Conservation (phyloP, 2,329 filamentous ascomycete species). For the Lasiodiplodia sp. region DNA sequence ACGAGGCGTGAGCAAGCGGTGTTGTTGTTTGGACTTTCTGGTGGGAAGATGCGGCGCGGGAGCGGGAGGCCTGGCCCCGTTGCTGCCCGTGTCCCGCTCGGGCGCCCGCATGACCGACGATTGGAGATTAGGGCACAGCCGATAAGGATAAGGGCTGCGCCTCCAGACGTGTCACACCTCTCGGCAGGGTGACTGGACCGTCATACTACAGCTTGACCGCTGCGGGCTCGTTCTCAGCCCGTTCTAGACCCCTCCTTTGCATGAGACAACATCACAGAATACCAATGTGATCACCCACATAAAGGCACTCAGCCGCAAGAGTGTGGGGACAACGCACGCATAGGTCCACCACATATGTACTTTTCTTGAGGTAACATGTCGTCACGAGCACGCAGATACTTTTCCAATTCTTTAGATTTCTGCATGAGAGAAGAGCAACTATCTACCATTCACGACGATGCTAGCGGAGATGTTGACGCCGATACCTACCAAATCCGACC, state of each 20-base stretch:
- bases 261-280: not conserved
- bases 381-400: not conserved
- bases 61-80: conserved; percentile 27
- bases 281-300: not conserved
- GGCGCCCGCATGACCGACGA: not conserved
- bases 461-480: conserved; percentile 15
- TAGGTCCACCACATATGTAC: not conserved
- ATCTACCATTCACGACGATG: conserved; percentile 21
- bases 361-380: not conserved
- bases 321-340: not conserved
- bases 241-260: not conserved
- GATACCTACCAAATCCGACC: not conserved
- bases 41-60: conserved; percentile 28
- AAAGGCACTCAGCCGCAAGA: not conserved
- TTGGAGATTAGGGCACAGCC: conserved; percentile 21
- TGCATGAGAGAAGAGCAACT: not conserved
- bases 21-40: conserved; percentile 24
- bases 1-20: not conserved
- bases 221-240: not conserved
- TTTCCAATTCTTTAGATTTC: not conserved
- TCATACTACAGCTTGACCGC: conserved; percentile 1
- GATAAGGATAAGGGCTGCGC: conserved; percentile 23
- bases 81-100: not conserved
- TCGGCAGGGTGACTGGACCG: not conserved
- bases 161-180: conserved; percentile 6